phyloP scores from a whole-genome alignment of 495 filamentous ascomycete species.

The Trichoderma reesei region DNA sequence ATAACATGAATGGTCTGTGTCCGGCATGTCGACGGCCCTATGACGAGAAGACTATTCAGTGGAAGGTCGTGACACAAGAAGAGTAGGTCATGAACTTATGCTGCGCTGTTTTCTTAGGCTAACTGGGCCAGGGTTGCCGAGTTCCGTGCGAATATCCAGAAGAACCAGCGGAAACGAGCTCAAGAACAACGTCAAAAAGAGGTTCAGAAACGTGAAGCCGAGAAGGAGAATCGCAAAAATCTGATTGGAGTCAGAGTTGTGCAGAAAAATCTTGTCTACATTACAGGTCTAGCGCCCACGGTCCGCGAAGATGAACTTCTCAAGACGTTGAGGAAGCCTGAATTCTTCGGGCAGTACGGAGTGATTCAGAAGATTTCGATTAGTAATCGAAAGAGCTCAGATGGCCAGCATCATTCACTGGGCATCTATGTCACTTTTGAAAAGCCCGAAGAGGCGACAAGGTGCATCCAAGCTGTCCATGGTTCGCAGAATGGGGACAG shows the following conservation, averaged over 20 bases:
- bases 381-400: slow-evolving; percentile 77
- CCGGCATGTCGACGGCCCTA: slow-evolving; percentile 92
- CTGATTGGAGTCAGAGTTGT: slow-evolving; percentile 89
- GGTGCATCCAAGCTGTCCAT: slow-evolving; percentile 85
- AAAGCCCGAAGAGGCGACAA: slow-evolving; percentile 72
- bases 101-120: slow-evolving; percentile 13
- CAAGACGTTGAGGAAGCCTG: slow-evolving; percentile 70
- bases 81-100: slow-evolving; percentile 51
- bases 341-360: slow-evolving; percentile 98
- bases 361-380: slow-evolving; percentile 98
- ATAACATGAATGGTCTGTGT: slow-evolving; percentile 88
- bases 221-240: slow-evolving; percentile 89
- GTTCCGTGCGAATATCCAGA: slow-evolving; percentile 77
- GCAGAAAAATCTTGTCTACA: slow-evolving; percentile 97
- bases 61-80: slow-evolving; percentile 85
- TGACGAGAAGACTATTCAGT: slow-evolving; percentile 92
- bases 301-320: slow-evolving; percentile 86
- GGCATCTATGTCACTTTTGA: slow-evolving; percentile 97
- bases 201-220: slow-evolving; percentile 88
- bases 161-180: slow-evolving; percentile 84
- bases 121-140: slow-evolving; percentile 37
- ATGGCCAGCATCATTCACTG: slow-evolving; percentile 63
- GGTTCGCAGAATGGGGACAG: slow-evolving; percentile 85
- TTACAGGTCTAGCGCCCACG: slow-evolving; percentile 84
- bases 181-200: slow-evolving; percentile 83